phyloP scores from a whole-genome alignment of 2,329 filamentous ascomycete species.

The Fusarium pseudoanthophilum region DNA sequence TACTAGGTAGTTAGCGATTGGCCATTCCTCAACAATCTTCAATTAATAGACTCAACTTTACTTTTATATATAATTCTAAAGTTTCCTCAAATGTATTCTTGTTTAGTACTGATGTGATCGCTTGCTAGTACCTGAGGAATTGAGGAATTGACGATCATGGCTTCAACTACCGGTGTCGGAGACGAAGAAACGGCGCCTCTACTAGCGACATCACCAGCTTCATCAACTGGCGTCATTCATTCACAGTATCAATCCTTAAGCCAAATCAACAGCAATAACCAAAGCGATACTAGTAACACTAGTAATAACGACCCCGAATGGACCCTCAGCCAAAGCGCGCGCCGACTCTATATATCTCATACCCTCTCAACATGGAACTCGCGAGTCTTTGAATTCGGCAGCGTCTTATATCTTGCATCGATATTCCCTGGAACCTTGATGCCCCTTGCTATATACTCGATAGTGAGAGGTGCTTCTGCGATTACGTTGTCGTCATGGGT shows the following conservation, averaged over 20 bases:
- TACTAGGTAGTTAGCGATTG: not conserved
- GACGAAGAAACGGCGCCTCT: conserved; percentile 25
- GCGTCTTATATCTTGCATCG: conserved; percentile 67
- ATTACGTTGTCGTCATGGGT: conserved; percentile 68
- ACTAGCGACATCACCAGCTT: conserved; percentile 7
- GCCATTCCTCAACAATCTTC: not conserved
- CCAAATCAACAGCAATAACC: not conserved
- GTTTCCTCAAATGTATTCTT: not conserved
- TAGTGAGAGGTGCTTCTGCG: conserved; percentile 67
- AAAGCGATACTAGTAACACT: not conserved
- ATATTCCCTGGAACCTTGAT: conserved; percentile 69
- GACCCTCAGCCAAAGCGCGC: conserved; percentile 36
- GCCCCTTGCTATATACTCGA: conserved; percentile 75
- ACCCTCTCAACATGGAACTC: conserved; percentile 73
- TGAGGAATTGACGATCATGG: conserved; percentile 12
- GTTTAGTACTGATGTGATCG: not conserved
- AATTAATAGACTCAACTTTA: not conserved
- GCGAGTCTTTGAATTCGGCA: conserved; percentile 71
- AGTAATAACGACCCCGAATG: not conserved
- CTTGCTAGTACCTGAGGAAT: not conserved
- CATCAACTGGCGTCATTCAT: not conserved
- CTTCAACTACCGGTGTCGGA: conserved; percentile 18
- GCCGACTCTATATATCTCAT: conserved; percentile 66
- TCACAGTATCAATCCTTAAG: not conserved
- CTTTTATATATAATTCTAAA: not conserved